Evolutionary conservation across 345 rosid genomes (phyloP).

Genomic region (Isatis tinctoria): DNA sequence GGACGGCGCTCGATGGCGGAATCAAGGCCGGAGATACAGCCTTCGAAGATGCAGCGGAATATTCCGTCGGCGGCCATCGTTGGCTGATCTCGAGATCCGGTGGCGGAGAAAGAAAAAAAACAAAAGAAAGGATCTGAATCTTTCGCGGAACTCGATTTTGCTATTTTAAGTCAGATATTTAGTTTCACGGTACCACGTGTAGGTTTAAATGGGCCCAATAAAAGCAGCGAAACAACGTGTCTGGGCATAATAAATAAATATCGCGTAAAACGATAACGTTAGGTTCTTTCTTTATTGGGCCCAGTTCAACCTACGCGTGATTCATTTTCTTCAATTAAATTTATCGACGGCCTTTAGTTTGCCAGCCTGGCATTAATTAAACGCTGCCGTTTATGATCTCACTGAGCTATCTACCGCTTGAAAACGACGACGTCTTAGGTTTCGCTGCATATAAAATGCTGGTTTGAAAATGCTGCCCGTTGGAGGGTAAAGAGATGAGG

Average conservation of each 20-base stretch:
- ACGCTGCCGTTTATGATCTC: too few relatives aligned
- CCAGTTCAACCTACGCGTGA: background rate
- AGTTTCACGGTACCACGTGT: background rate
- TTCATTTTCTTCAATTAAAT: background rate
- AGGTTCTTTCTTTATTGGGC: background rate
- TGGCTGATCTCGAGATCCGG: conserved; percentile 30
- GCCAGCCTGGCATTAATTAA: background rate
- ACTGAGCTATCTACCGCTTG: too few relatives aligned
- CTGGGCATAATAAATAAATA: background rate
- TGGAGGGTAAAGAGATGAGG: too few relatives aligned
- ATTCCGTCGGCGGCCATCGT: conserved; percentile 62
- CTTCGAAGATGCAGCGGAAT: conserved; percentile 53
- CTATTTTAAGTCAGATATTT: conserved; percentile 1
- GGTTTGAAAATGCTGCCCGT: too few relatives aligned
- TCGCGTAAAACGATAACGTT: background rate
- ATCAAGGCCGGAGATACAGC: conserved; percentile 52
- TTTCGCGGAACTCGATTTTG: background rate
- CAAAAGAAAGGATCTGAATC: conserved; percentile 7
- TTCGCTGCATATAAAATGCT: too few relatives aligned
- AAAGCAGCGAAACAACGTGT: background rate
- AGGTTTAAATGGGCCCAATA: background rate
- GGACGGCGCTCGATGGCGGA: conserved; percentile 57
- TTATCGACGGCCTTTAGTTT: background rate
- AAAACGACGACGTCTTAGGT: too few relatives aligned
- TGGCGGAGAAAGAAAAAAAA: background rate